phyloP scores from a whole-genome alignment of 306 rosid genomes.

The Medicago truncatula region DNA sequence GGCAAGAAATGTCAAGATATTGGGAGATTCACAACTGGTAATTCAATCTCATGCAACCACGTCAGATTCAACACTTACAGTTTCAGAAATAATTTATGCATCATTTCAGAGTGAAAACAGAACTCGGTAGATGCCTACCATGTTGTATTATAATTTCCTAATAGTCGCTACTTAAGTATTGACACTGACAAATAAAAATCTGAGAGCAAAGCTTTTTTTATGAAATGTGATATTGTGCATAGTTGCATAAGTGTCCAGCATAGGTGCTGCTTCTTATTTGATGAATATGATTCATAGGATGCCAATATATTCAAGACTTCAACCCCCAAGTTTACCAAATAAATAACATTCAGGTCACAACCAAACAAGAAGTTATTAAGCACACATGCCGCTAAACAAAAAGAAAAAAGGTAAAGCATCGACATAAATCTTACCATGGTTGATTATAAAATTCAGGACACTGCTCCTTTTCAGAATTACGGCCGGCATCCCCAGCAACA shows the following conservation, averaged over 20 bases:
- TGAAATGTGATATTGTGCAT: not conserved
- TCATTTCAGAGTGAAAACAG: not conserved
- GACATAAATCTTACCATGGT: slow-evolving; percentile 66
- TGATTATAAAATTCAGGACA: slow-evolving; percentile 69
- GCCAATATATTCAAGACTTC: slow-evolving; percentile 24
- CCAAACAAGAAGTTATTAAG: slow-evolving; percentile 3
- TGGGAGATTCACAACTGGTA: too few species aligned
- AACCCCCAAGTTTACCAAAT: slow-evolving; percentile 14
- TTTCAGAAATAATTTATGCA: not conserved
- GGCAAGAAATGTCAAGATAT: too few species aligned
- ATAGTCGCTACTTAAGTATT: not conserved
- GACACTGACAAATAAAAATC: not conserved
- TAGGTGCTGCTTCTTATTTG: not conserved
- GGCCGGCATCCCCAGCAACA: slow-evolving; percentile 70
- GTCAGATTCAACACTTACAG: not conserved
- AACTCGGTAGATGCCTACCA: not conserved
- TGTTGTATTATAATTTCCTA: not conserved
- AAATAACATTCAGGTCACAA: slow-evolving; percentile 9
- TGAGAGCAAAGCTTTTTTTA: not conserved
- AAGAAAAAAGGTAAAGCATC: slow-evolving; percentile 4
- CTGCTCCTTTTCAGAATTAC: slow-evolving; percentile 58
- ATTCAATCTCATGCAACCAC: not conserved
- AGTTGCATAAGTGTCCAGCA: slow-evolving; percentile 8
- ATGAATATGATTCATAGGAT: not conserved
- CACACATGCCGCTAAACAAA: slow-evolving; percentile 23